A percentile compares a stretch with the other conserved stretches of the same genome.
These are phyloP conservation scores for Alternaria ventricosa DNA, from an alignment of 2,329 filamentous ascomycete genomes.

Conservation along the genomic window DNA sequence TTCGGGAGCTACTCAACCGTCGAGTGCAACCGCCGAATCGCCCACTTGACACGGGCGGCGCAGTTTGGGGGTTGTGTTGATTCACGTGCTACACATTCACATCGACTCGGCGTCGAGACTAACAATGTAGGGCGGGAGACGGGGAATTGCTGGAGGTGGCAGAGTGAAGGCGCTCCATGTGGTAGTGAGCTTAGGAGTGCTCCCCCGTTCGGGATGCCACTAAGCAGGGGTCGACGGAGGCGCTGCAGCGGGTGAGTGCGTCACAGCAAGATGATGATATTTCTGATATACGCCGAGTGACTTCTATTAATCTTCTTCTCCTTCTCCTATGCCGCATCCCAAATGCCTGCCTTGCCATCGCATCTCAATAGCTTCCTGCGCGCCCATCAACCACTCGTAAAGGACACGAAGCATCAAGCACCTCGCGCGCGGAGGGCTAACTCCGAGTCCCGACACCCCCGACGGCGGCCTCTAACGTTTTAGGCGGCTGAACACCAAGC, in stretches of 20 bases:
- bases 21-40: conserved; percentile 15
- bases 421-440: conserved; percentile 14
- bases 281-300: neutral
- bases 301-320: neutral
- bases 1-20: conserved; percentile 26
- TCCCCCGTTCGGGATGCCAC: conserved; percentile 25
- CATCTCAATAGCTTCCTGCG: neutral
- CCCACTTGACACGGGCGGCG: conserved; percentile 1
- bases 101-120: conserved; percentile 3
- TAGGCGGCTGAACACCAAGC: conserved; percentile 3
- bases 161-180: conserved; percentile 30
- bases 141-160: conserved; percentile 21
- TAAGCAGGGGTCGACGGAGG: conserved; percentile 17
- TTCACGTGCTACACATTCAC: conserved; percentile 1
- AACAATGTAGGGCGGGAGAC: conserved; percentile 13
- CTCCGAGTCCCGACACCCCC: conserved; percentile 15
- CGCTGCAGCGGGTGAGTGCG: conserved; percentile 2
- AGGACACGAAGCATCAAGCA: conserved; percentile 19
- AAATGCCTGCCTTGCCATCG: neutral
- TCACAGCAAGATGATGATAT: neutral
- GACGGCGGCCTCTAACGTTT: neutral
- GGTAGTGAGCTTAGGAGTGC: conserved; percentile 29
- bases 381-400: neutral
- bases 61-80: neutral
- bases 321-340: neutral